phyloP scores from a whole-genome alignment of 1,284 basidiomycete genomes.

The Microbotryum saponariae region DNA sequence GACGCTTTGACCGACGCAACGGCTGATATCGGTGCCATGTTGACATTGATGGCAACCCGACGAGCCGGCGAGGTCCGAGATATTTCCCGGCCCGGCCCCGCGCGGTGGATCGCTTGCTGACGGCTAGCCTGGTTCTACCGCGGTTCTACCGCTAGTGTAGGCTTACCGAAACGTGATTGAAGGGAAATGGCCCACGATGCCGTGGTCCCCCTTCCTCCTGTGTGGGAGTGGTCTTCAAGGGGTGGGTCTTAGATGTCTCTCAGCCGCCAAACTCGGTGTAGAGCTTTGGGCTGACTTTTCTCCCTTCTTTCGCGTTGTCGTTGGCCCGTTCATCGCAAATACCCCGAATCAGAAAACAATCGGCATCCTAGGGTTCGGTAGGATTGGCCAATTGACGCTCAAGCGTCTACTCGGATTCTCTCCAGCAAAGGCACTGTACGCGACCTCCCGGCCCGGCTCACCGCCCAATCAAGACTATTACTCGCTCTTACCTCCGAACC shows the following conservation, averaged over 20 bases:
- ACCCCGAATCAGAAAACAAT: conserved; percentile 47
- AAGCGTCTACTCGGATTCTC: conserved; percentile 69
- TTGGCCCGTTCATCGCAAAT: neutral
- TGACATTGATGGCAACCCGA: conserved; percentile 81
- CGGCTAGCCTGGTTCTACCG: too few species aligned
- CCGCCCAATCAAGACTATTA: conserved; percentile 25
- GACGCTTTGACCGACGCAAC: conserved; percentile 48
- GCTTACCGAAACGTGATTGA: conserved; percentile 30
- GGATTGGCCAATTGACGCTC: conserved; percentile 75
- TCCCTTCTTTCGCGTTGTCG: conserved; percentile 42
- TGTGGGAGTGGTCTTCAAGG: conserved; percentile 58
- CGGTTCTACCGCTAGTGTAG: neutral
- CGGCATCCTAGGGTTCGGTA: conserved; percentile 89
- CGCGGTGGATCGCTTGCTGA: too few species aligned
- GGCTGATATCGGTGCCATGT: conserved; percentile 78
- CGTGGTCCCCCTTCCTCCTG: conserved; percentile 73
- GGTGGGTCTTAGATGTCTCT: conserved; percentile 3
- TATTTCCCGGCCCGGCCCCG: neutral
- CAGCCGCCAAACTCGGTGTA: neutral
- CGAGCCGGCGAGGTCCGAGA: conserved; percentile 53
- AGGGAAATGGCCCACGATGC: conserved; percentile 51
- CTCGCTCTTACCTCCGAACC: conserved; percentile 11
- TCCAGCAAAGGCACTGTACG: conserved; percentile 60
- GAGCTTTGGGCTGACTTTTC: conserved; percentile 47
- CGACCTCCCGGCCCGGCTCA: conserved; percentile 36